Percentiles rank a stretch among this genome's conserved stretches.
These are phyloP conservation scores for Ustilago nuda DNA, from an alignment of 1,284 basidiomycete species.

Conservation along the genomic window DNA sequence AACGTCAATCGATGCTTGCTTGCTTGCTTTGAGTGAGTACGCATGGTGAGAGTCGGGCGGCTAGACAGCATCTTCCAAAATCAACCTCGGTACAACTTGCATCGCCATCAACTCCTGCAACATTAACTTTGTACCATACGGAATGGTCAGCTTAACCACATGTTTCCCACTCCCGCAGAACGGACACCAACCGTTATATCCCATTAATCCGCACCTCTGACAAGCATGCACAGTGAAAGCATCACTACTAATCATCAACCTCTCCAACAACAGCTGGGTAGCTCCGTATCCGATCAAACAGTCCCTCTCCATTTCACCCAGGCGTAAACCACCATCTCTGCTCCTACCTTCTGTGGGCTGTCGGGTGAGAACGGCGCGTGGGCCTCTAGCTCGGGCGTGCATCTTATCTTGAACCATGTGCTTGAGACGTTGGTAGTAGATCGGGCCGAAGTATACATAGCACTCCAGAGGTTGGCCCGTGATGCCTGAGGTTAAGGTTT, in stretches of 20 bases:
- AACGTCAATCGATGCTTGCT: too few relatives aligned
- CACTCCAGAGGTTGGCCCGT: slow-evolving; percentile 95
- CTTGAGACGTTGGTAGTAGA: slow-evolving; percentile 82
- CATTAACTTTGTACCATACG: slow-evolving; percentile 95
- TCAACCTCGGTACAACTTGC: slow-evolving; percentile 71
- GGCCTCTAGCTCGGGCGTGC: slow-evolving; percentile 89
- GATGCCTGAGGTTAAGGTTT: slow-evolving; percentile 97
- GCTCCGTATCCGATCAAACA: slow-evolving; percentile 75
- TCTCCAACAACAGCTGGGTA: slow-evolving; percentile 92
- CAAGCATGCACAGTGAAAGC: slow-evolving; percentile 98
- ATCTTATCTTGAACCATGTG: slow-evolving; percentile 95
- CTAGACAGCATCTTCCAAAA: slow-evolving; percentile 64
- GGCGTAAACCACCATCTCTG: slow-evolving; percentile 92
- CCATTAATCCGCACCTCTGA: slow-evolving; percentile 92
- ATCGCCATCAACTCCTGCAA: slow-evolving; percentile 87
- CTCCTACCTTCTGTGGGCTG: slow-evolving; percentile 99
- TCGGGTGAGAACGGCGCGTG: slow-evolving; percentile 93
- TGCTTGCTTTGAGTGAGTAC: not conserved
- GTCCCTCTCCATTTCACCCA: slow-evolving; percentile 99
- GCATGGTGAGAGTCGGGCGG: not conserved
- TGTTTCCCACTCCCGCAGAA: slow-evolving; percentile 93
- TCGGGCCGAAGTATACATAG: slow-evolving; percentile 98
- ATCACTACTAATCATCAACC: slow-evolving; percentile 90
- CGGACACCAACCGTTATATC: slow-evolving; percentile 76
- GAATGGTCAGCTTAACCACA: slow-evolving; percentile 95